Conservation (phyloP, 768 basidiomycete genomes). For the Russula earlei region DNA sequence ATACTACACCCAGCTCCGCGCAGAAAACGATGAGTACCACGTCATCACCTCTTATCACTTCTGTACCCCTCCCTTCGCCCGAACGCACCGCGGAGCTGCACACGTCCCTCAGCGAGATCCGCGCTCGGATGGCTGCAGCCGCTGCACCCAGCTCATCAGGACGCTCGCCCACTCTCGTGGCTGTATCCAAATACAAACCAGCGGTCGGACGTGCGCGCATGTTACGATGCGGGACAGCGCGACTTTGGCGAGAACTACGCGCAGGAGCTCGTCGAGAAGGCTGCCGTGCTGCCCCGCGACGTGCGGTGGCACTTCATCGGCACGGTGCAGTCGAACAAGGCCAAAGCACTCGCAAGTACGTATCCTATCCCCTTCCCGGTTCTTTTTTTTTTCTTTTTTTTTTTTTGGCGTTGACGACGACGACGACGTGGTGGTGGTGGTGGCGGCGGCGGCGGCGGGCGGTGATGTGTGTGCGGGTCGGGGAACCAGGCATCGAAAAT, state of each 20-base stretch:
- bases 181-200: conserved; percentile 92
- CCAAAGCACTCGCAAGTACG: conserved; percentile 14
- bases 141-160: conserved; percentile 25
- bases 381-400: background rate
- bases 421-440: no score
- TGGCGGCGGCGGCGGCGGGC: no score
- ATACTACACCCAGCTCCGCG: background rate
- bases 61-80: conserved; percentile 19
- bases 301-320: conserved; percentile 33
- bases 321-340: conserved; percentile 11
- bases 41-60: background rate
- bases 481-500: conserved; percentile 40
- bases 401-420: no score
- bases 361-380: background rate
- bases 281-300: conserved; percentile 31
- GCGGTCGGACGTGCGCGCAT: conserved; percentile 75
- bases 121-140: conserved; percentile 36
- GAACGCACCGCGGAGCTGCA: conserved; percentile 45
- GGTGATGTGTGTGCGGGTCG: no score
- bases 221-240: conserved; percentile 70
- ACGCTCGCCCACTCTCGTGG: conserved; percentile 47
- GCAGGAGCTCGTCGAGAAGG: conserved; percentile 85
- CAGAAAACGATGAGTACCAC: background rate
- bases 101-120: conserved; percentile 45
- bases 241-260: conserved; percentile 99